Conservation (phyloP, 2,329 filamentous ascomycete species). For the Fusarium tupiense region DNA sequence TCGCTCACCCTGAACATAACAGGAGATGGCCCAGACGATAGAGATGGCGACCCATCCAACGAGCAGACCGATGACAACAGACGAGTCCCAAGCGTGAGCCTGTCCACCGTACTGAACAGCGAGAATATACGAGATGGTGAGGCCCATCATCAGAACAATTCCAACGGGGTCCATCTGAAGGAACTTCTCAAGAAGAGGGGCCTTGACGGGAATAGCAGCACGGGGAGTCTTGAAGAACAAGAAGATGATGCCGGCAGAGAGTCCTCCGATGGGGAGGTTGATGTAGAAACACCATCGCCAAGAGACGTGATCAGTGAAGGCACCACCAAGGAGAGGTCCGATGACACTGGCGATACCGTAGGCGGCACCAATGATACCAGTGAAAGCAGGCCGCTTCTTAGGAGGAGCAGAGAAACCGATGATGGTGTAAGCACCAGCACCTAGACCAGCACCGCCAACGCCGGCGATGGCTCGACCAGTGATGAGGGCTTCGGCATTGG, state of each 20-base stretch:
- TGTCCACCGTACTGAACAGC: conserved; percentile 60
- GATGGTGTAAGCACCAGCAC: conserved; percentile 60
- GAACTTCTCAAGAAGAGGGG: conserved; percentile 55
- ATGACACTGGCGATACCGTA: conserved; percentile 51
- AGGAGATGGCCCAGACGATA: conserved; percentile 48
- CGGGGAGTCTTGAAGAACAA: conserved; percentile 56
- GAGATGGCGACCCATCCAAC: conserved; percentile 52
- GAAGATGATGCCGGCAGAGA: conserved; percentile 50
- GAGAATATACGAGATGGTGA: conserved; percentile 55
- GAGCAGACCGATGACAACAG: conserved; percentile 54
- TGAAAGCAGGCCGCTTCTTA: conserved; percentile 49
- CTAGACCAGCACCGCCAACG: conserved; percentile 60
- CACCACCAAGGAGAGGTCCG: conserved; percentile 51
- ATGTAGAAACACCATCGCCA: conserved; percentile 56
- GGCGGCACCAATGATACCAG: conserved; percentile 51
- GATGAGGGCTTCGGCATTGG: conserved; percentile 59
- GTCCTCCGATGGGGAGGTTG: conserved; percentile 50
- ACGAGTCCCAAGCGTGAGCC: conserved; percentile 54
- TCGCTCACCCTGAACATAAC: conserved; percentile 57
- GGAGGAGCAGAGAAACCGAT: conserved; percentile 56
- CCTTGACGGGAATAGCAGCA: conserved; percentile 49
- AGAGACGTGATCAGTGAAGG: conserved; percentile 50
- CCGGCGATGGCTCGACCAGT: conserved; percentile 62
- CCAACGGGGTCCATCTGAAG: conserved; percentile 60
- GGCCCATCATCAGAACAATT: conserved; percentile 55